A percentile compares a stretch with the other conserved stretches of the same genome.
phyloP scores from a whole-genome alignment of 2,329 filamentous ascomycete species.

The Nemania abortiva region DNA sequence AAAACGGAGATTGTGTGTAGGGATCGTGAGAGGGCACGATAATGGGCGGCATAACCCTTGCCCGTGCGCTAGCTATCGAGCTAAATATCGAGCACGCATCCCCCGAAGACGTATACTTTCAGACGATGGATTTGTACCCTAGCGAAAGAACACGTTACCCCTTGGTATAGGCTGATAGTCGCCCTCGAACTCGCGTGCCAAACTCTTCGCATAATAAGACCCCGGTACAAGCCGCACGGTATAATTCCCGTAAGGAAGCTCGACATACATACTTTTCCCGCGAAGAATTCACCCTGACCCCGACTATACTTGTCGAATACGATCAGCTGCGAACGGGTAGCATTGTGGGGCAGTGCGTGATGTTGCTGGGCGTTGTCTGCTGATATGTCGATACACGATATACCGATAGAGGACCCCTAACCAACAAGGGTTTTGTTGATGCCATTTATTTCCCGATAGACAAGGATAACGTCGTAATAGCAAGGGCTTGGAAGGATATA shows the following conservation, averaged over 20 bases:
- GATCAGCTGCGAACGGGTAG: conserved; percentile 30
- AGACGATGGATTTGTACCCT: conserved; percentile 53
- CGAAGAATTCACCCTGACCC: conserved; percentile 54
- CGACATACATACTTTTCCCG: conserved; percentile 32
- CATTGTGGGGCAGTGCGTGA: conserved; percentile 33
- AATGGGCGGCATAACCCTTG: conserved; percentile 42
- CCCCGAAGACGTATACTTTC: conserved; percentile 52
- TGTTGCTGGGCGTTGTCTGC: conserved; percentile 40
- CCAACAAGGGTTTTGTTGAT: conserved; percentile 40
- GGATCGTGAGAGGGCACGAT: conserved; percentile 45
- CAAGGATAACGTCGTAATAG: conserved; percentile 29
- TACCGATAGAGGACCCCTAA: conserved; percentile 12
- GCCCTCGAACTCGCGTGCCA: conserved; percentile 35
- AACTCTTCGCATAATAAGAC: conserved; percentile 35
- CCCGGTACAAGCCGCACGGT: conserved; percentile 36
- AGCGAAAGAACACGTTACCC: conserved; percentile 50
- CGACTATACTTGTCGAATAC: conserved; percentile 57
- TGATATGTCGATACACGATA: conserved; percentile 34
- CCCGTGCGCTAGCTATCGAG: conserved; percentile 50
- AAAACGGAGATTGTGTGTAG: too few species aligned
- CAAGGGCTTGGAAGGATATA: background rate
- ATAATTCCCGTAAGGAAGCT: conserved; percentile 32
- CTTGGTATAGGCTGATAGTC: conserved; percentile 25
- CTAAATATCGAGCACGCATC: conserved; percentile 50
- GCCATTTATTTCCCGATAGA: conserved; percentile 31